Evolutionary conservation across 345 rosid species (phyloP).

Genomic region (Boechera stricta): DNA sequence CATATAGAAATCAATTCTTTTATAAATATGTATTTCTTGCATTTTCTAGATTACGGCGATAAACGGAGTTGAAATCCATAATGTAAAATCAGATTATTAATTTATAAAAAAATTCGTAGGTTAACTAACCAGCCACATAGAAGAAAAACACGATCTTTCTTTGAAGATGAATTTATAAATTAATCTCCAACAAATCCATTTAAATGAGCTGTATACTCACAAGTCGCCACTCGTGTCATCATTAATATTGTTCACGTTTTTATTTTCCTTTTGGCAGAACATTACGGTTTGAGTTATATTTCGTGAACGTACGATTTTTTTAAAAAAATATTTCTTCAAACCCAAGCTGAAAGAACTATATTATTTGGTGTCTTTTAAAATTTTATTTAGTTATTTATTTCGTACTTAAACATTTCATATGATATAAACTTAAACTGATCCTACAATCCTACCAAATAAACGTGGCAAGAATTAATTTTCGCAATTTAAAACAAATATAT

Average conservation of each 20-base stretch:
- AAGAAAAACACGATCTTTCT: background rate
- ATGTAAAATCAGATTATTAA: background rate
- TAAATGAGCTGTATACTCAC: slow-evolving; percentile 28
- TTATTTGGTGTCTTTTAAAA: background rate
- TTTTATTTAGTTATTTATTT: background rate
- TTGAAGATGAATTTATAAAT: slow-evolving; percentile 17
- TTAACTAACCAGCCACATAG: slow-evolving; percentile 29
- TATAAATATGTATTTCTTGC: slow-evolving; percentile 6
- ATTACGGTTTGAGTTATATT: slow-evolving; percentile 27
- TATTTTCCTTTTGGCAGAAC: slow-evolving; percentile 24
- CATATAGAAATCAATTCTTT: background rate
- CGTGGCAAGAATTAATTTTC: background rate
- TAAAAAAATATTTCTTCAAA: background rate
- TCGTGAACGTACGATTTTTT: slow-evolving; percentile 18
- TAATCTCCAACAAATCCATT: background rate
- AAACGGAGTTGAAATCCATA: background rate
- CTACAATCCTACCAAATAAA: background rate
- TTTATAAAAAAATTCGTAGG: background rate
- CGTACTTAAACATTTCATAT: background rate
- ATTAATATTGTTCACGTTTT: slow-evolving; percentile 40
- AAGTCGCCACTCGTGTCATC: slow-evolving; percentile 39
- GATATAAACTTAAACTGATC: background rate
- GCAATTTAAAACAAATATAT: background rate
- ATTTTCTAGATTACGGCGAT: background rate
- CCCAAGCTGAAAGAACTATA: slow-evolving; percentile 6